Evolutionary conservation across 805 yeast genomes (phyloP).

Genomic region (Starmerella apis): DNA sequence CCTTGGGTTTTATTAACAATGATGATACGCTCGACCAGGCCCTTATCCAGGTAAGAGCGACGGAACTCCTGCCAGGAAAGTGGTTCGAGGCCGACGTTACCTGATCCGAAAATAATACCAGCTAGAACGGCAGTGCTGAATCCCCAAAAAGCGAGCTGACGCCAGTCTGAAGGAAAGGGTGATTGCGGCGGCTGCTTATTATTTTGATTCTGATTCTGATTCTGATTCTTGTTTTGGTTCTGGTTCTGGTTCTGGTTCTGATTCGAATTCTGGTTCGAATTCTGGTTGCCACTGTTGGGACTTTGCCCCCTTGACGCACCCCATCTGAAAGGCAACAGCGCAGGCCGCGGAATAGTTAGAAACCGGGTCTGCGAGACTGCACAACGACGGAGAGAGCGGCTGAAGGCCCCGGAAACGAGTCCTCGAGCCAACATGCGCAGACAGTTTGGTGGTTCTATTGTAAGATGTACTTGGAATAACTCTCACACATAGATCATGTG

Average conservation of each 20-base stretch:
- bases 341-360: background rate
- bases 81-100: conserved; percentile 32
- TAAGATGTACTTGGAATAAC: background rate
- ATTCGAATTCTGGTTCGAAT: background rate
- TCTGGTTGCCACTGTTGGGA: background rate
- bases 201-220: background rate
- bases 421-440: conserved; percentile 8
- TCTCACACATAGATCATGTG: background rate
- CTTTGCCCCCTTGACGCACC: background rate
- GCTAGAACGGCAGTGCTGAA: conserved; percentile 21
- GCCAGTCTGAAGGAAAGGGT: conserved; percentile 19
- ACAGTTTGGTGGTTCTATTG: background rate
- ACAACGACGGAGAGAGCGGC: background rate
- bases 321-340: background rate
- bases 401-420: conserved; percentile 6
- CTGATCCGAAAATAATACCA: conserved; percentile 12
- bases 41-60: conserved; percentile 59
- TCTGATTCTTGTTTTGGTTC: background rate
- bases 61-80: conserved; percentile 90
- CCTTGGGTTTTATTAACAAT: conserved; percentile 73
- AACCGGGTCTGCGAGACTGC: background rate
- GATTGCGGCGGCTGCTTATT: background rate
- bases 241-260: background rate
- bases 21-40: conserved; percentile 58
- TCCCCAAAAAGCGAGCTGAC: conserved; percentile 22